These are phyloP conservation scores for Globisporangium carolinianum DNA, from an alignment of 352 stramenopile species.

Conservation along the genomic window DNA sequence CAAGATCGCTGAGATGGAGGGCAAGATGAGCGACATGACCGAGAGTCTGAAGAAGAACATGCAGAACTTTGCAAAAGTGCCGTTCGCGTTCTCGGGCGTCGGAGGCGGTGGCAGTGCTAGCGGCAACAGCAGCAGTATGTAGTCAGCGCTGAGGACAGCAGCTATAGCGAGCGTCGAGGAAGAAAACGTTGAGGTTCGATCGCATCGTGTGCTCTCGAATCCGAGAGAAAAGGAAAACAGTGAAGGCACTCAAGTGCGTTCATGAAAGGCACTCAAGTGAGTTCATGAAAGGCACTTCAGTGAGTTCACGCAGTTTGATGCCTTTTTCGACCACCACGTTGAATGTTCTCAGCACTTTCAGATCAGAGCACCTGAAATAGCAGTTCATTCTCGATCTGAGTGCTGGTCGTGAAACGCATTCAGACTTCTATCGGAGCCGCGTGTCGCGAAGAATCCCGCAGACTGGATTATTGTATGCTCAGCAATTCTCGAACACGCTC, in stretches of 20 bases:
- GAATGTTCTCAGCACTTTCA: constrained; percentile 1
- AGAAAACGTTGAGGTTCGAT: no score
- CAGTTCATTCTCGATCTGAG: not conserved
- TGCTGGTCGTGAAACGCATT: constrained; percentile 4
- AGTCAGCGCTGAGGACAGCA: not conserved
- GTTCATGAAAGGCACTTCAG: not conserved
- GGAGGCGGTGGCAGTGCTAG: constrained; percentile 12
- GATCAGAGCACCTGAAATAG: not conserved
- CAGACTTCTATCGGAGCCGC: not conserved
- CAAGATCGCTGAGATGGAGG: constrained; percentile 78
- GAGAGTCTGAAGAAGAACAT: constrained; percentile 83
- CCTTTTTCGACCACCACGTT: not conserved
- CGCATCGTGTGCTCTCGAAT: no score
- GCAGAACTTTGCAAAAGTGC: constrained; percentile 78
- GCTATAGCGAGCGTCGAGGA: no score
- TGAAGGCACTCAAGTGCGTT: not conserved
- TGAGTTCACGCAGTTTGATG: no score
- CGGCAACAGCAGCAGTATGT: constrained; percentile 2
- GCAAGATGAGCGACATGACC: constrained; percentile 85
- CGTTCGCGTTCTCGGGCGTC: constrained; percentile 48
- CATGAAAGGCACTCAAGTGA: not conserved
- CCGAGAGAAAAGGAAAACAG: no score
- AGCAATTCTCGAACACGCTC: not conserved
- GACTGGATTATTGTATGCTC: constrained; percentile 1
- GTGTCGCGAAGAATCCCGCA: not conserved